Evolutionary conservation across 1,139 yeast species (phyloP).

Genomic region (Magnusiomyces magnusii): DNA sequence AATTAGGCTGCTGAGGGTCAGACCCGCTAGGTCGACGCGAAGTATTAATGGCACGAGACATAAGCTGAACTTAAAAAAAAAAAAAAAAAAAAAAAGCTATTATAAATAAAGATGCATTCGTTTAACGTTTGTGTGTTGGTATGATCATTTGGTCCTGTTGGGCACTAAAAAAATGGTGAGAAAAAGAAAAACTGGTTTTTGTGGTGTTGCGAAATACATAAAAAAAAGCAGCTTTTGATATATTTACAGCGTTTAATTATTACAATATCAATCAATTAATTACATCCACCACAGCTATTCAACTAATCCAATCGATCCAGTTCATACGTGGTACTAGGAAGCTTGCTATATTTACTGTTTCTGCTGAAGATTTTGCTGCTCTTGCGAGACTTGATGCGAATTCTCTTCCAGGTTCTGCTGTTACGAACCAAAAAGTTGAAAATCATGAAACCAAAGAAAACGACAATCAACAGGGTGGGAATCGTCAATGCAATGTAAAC

Average conservation of each 20-base stretch:
- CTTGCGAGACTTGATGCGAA: conserved; percentile 12
- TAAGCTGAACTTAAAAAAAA: too few species aligned
- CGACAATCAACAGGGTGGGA: conserved; percentile 63
- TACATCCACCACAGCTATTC: too few species aligned
- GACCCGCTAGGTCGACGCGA: too few species aligned
- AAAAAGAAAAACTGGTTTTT: neutral
- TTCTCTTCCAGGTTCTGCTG: conserved; percentile 16
- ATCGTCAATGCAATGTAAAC: conserved; percentile 53
- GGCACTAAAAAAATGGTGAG: neutral
- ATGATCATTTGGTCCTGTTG: too few species aligned
- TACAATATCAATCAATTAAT: too few species aligned
- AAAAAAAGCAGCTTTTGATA: too few species aligned
- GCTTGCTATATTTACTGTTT: conserved; percentile 11
- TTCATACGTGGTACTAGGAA: conserved; percentile 16
- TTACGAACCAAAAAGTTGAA: conserved; percentile 14
- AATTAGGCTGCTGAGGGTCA: too few species aligned
- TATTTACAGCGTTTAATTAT: too few species aligned
- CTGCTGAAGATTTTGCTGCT: neutral
- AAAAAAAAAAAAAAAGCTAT: too few species aligned
- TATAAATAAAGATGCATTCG: too few species aligned
- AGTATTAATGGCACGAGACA: too few species aligned
- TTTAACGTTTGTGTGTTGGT: too few species aligned
- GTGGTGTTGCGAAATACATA: neutral
- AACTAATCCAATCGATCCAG: conserved; percentile 2
- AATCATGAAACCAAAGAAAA: conserved; percentile 28